Base-by-base conservation (phyloP, 805 yeast species). In the Nakazawaea ambrosiae region DNA sequence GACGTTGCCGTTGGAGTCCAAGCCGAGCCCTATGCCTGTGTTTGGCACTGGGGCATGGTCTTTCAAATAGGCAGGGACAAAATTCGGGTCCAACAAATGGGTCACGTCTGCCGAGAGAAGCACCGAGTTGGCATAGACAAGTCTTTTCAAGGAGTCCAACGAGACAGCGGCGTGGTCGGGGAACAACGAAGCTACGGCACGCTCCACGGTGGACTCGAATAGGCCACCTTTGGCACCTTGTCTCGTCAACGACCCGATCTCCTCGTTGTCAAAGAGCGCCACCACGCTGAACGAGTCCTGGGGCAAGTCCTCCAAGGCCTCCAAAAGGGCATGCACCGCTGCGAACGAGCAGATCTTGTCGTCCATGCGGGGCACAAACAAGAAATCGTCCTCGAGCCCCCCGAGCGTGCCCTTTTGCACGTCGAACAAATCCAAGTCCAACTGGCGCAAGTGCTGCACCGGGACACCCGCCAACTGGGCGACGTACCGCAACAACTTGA, bases 181-280 rank as follows among this genome's bases (percentile, higher is more conserved):
- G 26, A 23, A 37, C 25, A 37, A 28, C 2, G 41, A 24, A 6
- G 23, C 10, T 3, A 72, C 50, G 18, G 68, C 73, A 44, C 94
- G 73, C 27, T 68, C 66, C n/a, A 84, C 67, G 12, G 73, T 68
- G 40, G 75, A 54, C 55, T 84, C 86, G 36, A 83, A 59, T 34
- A 84, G 58, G 18, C 85, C 86, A 46, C 94, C 90, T 49, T 73
- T 74, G 32, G 88, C 88, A 49, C 96, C 95, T 48, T 79, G 85
- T 57, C 90, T 74, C 4, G 87, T 70, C 27, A 76, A 70, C 8
- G 89, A 80, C 6, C 95, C 95, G 41, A 86, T 72, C 61, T 86
- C 96, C 60, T 86, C 96, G 53, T 81, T 76, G 51, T 84, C 92
- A 49, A 73, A 81, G 45, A 83, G 62, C 2, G 81, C 79, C 1